Conservation (phyloP, 176 grass and related monocot genomes). For the Zoysia pacifica region DNA sequence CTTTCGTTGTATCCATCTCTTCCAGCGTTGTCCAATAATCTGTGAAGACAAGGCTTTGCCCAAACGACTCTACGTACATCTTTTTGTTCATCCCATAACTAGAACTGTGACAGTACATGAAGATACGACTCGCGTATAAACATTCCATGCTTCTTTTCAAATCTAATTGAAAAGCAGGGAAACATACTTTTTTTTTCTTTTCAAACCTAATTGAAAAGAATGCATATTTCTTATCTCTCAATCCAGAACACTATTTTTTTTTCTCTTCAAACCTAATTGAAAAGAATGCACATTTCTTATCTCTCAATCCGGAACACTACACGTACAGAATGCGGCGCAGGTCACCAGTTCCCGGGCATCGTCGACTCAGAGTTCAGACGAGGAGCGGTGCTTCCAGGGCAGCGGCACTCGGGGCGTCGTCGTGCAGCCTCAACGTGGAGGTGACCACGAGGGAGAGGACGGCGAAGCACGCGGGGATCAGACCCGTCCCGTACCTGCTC, state of each 20-base stretch:
- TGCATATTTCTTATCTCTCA: not conserved
- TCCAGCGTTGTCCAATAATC: slow-evolving; percentile 47
- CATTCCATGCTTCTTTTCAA: slow-evolving; percentile 16
- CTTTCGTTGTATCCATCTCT: not conserved
- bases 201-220: slow-evolving; percentile 46
- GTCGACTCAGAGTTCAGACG: slow-evolving; percentile 44
- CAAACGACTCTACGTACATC: not conserved
- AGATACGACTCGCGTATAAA: not conserved
- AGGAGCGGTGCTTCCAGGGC: slow-evolving; percentile 53
- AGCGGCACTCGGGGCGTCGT: not conserved
- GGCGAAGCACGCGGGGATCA: slow-evolving; percentile 57
- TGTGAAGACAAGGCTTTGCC: slow-evolving; percentile 23
- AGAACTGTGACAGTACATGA: not conserved
- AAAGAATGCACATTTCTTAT: not conserved
- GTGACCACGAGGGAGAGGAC: slow-evolving; percentile 43
- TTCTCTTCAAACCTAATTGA: slow-evolving; percentile 46
- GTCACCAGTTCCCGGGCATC: not conserved
- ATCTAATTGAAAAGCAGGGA: slow-evolving; percentile 41
- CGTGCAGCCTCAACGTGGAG: slow-evolving; percentile 45
- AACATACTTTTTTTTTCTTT: not conserved
- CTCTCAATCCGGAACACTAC: not conserved
- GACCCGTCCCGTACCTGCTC: slow-evolving; percentile 53
- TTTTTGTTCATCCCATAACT: not conserved
- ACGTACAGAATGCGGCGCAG: not conserved
- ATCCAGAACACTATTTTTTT: not conserved